Conservation (phyloP, 2,329 filamentous ascomycete species). For the Sordariomycetes sp. region DNA sequence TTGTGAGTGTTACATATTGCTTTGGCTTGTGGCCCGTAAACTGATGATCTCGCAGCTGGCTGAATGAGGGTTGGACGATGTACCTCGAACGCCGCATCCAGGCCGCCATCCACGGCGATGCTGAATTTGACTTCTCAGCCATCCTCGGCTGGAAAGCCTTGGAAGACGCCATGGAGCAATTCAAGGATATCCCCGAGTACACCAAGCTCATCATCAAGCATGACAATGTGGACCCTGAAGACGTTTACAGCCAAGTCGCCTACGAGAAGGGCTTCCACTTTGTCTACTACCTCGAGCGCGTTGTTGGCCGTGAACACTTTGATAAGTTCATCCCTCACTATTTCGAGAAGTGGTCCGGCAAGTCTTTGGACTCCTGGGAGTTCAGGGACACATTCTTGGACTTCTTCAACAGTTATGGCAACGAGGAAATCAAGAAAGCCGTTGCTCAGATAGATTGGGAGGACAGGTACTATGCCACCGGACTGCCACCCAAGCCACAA, state of each 20-base stretch:
- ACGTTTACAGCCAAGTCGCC: slow-evolving; percentile 84
- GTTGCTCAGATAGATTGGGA: slow-evolving; percentile 80
- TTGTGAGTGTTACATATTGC: slow-evolving; percentile 40
- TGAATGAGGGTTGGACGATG: slow-evolving; percentile 82
- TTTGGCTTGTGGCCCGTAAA: too few relatives aligned
- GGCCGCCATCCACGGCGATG: slow-evolving; percentile 68
- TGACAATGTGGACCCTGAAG: slow-evolving; percentile 86
- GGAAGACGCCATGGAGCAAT: slow-evolving; percentile 69
- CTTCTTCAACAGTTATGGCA: slow-evolving; percentile 64
- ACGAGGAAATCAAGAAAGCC: slow-evolving; percentile 54
- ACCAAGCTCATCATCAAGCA: slow-evolving; percentile 85
- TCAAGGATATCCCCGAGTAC: slow-evolving; percentile 79
- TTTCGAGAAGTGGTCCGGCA: slow-evolving; percentile 75
- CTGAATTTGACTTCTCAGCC: slow-evolving; percentile 85
- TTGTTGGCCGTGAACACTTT: slow-evolving; percentile 79
- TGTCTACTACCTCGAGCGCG: slow-evolving; percentile 79
- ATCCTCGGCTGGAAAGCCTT: slow-evolving; percentile 94
- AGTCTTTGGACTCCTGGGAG: slow-evolving; percentile 86
- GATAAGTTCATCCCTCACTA: slow-evolving; percentile 95
- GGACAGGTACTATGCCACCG: slow-evolving; percentile 77
- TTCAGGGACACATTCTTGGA: slow-evolving; percentile 83
- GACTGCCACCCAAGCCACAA: slow-evolving; percentile 79
- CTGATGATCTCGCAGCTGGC: slow-evolving; percentile 36
- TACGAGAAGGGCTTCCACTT: slow-evolving; percentile 98
- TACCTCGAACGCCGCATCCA: slow-evolving; percentile 86